Conservation (phyloP, 371 early-diverging fungal species). For the Fennellomyces sp. region DNA sequence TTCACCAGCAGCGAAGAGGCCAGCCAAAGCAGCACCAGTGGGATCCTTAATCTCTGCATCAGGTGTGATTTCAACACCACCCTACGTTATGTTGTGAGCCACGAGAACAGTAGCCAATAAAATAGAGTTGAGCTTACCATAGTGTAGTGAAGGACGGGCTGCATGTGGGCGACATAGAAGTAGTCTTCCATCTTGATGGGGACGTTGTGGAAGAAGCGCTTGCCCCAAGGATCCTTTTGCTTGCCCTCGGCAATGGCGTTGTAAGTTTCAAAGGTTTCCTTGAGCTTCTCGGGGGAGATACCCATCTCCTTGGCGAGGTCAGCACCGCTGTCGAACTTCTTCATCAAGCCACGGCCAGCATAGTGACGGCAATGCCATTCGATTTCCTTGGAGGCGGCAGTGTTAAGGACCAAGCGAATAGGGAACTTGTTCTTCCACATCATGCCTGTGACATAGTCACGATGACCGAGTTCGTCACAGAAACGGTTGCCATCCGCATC, state of each 20-base stretch:
- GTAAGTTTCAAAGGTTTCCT: constrained; percentile 82
- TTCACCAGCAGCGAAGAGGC: constrained; percentile 93
- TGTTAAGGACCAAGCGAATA: constrained; percentile 85
- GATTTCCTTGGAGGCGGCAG: constrained; percentile 85
- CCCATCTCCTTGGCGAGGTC: constrained; percentile 86
- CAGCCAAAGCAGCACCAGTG: constrained; percentile 65
- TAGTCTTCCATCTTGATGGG: constrained; percentile 75
- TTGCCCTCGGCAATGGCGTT: constrained; percentile 77
- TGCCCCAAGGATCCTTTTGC: constrained; percentile 85
- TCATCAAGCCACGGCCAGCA: constrained; percentile 90
- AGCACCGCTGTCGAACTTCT: constrained; percentile 70
- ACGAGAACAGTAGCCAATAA: neutral
- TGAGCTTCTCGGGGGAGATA: constrained; percentile 66
- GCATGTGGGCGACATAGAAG: constrained; percentile 87
- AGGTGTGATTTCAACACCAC: constrained; percentile 92
- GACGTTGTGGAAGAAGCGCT: constrained; percentile 86
- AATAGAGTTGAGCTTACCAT: constrained; percentile 61
- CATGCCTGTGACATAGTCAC: constrained; percentile 86
- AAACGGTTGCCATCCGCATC: constrained; percentile 88
- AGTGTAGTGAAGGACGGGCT: constrained; percentile 94
- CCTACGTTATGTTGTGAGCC: constrained; percentile 41
- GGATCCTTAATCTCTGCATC: constrained; percentile 71
- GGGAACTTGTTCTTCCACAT: constrained; percentile 87
- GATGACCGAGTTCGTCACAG: constrained; percentile 90
- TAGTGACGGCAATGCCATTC: constrained; percentile 96